Percentiles rank a stretch among this genome's conserved stretches.
Evolutionary conservation across 768 basidiomycete species (phyloP).

Genomic region (Vishniacozyma victoriae): DNA sequence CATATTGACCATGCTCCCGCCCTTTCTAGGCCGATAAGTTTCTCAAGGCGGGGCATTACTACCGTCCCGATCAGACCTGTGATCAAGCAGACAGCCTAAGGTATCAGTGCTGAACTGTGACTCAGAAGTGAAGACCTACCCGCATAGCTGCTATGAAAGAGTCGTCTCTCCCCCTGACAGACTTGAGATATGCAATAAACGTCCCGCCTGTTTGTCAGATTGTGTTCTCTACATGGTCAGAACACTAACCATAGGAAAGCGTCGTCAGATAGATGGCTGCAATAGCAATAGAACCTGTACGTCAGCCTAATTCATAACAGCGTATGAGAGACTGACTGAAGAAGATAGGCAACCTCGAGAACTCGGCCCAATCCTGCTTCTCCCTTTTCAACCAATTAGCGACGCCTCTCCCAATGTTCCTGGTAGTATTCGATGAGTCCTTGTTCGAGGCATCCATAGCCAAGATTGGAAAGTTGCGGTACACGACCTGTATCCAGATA

Average conservation of each 20-base stretch:
- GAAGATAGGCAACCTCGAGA: slow-evolving; percentile 40
- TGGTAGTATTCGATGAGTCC: not conserved
- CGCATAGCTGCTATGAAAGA: slow-evolving; percentile 41
- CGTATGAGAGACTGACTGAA: slow-evolving; percentile 21
- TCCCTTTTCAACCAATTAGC: slow-evolving; percentile 4
- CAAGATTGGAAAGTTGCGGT: slow-evolving; percentile 33
- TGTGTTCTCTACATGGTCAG: not conserved
- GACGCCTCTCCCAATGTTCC: not conserved
- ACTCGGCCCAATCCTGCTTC: slow-evolving; percentile 33
- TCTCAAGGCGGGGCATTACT: slow-evolving; percentile 43
- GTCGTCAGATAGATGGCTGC: slow-evolving; percentile 41
- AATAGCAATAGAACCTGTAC: slow-evolving; percentile 34
- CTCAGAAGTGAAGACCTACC: slow-evolving; percentile 5
- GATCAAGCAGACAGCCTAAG: slow-evolving; percentile 33
- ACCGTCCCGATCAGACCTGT: slow-evolving; percentile 41
- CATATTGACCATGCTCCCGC: slow-evolving; percentile 46
- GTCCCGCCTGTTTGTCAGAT: slow-evolving; percentile 33
- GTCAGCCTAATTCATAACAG: slow-evolving; percentile 5
- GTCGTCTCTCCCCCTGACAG: slow-evolving; percentile 36
- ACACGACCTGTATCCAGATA: slow-evolving; percentile 42
- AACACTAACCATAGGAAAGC: slow-evolving; percentile 33
- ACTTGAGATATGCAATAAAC: slow-evolving; percentile 46
- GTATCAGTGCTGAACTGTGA: not conserved
- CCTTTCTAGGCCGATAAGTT: slow-evolving; percentile 33
- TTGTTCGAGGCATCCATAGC: slow-evolving; percentile 1